A percentile compares a stretch with the other conserved stretches of the same genome.
Evolutionary conservation across 148 eudicot genomes (phyloP).

Genomic region (Simmondsia chinensis): DNA sequence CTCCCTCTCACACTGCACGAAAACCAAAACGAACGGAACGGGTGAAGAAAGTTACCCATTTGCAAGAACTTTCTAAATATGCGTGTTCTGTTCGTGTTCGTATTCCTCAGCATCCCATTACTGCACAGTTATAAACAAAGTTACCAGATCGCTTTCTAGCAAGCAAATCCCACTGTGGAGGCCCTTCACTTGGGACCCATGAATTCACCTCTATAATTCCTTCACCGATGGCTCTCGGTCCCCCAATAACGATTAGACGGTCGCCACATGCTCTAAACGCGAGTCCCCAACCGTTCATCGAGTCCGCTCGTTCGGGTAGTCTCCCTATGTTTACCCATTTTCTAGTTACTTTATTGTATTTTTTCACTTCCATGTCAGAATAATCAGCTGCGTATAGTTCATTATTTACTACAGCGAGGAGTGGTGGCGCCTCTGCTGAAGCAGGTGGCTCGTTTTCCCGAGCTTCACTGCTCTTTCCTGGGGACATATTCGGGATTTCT

Average conservation of each 20-base stretch:
- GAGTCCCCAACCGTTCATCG: conserved; percentile 89
- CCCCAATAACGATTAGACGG: conserved; percentile 66
- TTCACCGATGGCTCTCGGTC: conserved; percentile 45
- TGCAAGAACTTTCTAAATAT: no score
- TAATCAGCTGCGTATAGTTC: conserved; percentile 76
- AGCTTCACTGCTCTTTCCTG: conserved; percentile 29
- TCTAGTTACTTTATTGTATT: conserved; percentile 38
- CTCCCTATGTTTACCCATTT: conserved; percentile 54
- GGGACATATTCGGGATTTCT: conserved; percentile 70
- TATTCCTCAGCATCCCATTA: conserved; percentile 82
- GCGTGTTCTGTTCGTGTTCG: no score
- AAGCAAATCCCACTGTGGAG: conserved; percentile 62
- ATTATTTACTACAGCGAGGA: conserved; percentile 79
- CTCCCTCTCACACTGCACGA: no score
- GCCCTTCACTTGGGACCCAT: conserved; percentile 69
- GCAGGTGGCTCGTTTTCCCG: conserved; percentile 32
- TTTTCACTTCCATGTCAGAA: conserved; percentile 61
- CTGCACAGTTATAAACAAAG: conserved; percentile 93
- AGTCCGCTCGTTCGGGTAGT: conserved; percentile 73
- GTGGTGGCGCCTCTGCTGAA: conserved; percentile 78
- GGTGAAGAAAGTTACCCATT: no score
- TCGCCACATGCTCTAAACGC: conserved; percentile 90
- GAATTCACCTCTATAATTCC: conserved; percentile 66
- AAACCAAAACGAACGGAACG: no score
- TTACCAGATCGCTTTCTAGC: conserved; percentile 54